Conservation (phyloP, 2,329 filamentous ascomycete genomes). For the Nemania diffusa region DNA sequence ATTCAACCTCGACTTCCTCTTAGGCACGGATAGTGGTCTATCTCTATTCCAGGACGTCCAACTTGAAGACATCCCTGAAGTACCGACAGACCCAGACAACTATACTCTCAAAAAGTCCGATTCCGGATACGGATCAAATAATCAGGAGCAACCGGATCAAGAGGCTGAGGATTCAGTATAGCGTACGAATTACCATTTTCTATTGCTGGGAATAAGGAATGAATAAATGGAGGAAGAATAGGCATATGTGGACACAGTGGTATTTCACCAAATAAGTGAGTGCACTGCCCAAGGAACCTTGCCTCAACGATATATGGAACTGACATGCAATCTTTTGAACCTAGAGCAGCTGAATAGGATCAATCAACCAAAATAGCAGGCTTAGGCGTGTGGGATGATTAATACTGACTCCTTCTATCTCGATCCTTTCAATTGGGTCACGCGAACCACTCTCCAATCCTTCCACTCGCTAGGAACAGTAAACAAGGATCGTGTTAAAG, state of each 20-base stretch:
- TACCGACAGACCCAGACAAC: not conserved
- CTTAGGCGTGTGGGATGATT: not conserved
- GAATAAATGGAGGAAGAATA: not conserved
- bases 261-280: not conserved
- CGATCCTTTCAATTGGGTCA: not conserved
- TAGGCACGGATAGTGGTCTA: not conserved
- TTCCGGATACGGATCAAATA: constrained; percentile 22
- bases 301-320: not conserved
- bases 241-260: no score
- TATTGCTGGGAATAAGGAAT: not conserved
- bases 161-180: not conserved
- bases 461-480: not conserved
- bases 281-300: not conserved
- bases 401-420: not conserved
- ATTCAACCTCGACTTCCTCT: not conserved
- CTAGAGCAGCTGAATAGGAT: not conserved
- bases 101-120: constrained; percentile 3
- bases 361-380: not conserved
- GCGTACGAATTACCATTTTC: not conserved
- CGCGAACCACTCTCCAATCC: not conserved
- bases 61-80: constrained; percentile 8
- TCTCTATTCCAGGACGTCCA: constrained; percentile 1
- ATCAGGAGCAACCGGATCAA: constrained; percentile 4
- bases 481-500: not conserved
- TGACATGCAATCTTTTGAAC: not conserved